These are phyloP conservation scores for Ammopiptanthus mongolicus DNA, from an alignment of 306 rosid genomes.

Conservation along the genomic window DNA sequence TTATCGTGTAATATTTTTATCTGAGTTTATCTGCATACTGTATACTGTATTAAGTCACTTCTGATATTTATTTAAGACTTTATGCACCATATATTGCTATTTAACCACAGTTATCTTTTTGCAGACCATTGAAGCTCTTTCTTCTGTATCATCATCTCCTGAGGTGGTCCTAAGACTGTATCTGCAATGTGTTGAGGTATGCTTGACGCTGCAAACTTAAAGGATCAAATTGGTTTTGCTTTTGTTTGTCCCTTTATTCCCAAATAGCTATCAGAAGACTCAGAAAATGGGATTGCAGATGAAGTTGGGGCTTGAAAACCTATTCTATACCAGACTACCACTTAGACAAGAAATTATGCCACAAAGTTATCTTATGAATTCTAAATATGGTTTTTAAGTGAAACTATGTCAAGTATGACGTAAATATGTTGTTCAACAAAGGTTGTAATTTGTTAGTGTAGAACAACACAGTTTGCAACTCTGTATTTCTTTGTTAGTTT, in stretches of 20 bases:
- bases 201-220: constrained; percentile 17
- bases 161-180: constrained; percentile 83
- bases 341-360: too few species aligned
- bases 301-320: constrained; percentile 12
- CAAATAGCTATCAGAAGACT: neutral
- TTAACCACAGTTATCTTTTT: constrained; percentile 13
- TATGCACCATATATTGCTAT: constrained; percentile 1
- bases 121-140: constrained; percentile 75
- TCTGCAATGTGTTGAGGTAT: constrained; percentile 98
- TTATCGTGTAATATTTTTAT: neutral
- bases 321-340: constrained; percentile 1
- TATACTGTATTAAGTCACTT: neutral
- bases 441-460: neutral
- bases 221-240: constrained; percentile 12
- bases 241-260: constrained; percentile 17
- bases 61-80: neutral
- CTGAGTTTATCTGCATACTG: neutral
- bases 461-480: neutral
- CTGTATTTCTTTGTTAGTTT: too few species aligned
- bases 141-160: constrained; percentile 69
- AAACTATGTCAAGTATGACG: neutral
- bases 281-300: neutral
- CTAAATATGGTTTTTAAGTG: too few species aligned
- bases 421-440: neutral
- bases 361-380: too few species aligned